Base-by-base conservation (phyloP, 1,284 basidiomycete species). In the Ganoderma boninense region DNA sequence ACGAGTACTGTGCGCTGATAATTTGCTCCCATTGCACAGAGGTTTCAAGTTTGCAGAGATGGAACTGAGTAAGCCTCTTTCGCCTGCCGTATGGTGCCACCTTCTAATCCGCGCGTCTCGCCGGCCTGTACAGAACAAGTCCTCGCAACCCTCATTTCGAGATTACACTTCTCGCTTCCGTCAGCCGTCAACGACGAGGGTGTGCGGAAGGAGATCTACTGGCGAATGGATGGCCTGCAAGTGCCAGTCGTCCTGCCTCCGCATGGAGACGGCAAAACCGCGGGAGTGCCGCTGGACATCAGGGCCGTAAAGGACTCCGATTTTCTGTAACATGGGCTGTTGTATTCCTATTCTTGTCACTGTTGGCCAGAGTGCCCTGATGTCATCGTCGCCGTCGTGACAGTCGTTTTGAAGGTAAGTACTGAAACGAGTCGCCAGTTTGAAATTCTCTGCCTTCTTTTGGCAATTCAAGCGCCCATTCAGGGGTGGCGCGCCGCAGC, bases 231-330 rank as follows among this genome's bases (percentile, higher is more conserved):
- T 64, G 79, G 76, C n/a, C 71, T 83, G 18, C 82, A 83, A 71
- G 78, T 83, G 11, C 82, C 83, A 20, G 82, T 83, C 1, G 78
- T 84, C 46, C 78, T 76, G 46, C 75, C 78, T 29, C 82, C 82
- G 0, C 72, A 76, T 32, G 82, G 82, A 26, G 82, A 84, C 42
- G 67, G 69, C 35, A 71, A 67, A 65, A 80, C 80, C 5, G 62
- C 79, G 35, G 79, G 79, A 59, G 74, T 83, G 16, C 83, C 82
- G n/a, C 65, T 84, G 7, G 74, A 76, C 35, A 63, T 82, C 29
- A 75, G 82, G 66, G 62, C 69, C 13, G 80, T 79, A 26, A 69
- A 64, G 23, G 76, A 76, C 16, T 71, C 62, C 7, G 82, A 83
- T 65, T 83, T 82, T 66, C 14, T 66, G 49, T 64, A 14, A 56